Evolutionary conservation across 2,329 filamentous ascomycete species (phyloP).

Genomic region (Penicillium digitatum): DNA sequence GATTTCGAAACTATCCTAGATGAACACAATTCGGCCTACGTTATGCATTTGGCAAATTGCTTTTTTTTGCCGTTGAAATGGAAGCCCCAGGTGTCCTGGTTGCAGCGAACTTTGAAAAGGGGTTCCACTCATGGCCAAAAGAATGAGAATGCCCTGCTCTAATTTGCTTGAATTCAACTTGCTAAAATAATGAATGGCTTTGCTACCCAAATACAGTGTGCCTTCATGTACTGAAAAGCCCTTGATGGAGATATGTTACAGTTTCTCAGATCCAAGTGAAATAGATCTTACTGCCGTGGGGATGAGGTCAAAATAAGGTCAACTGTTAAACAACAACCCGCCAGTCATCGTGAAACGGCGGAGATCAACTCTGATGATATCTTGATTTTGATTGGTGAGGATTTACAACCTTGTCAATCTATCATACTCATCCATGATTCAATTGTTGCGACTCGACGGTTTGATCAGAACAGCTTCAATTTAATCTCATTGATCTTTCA

Average conservation of each 20-base stretch:
- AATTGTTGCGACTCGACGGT: background rate
- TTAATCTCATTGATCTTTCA: background rate
- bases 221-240: no score
- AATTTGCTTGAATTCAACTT: background rate
- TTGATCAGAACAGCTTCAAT: background rate
- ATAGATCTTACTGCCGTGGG: background rate
- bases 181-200: background rate
- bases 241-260: no score
- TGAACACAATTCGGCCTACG: background rate
- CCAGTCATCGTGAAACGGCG: background rate
- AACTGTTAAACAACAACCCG: background rate
- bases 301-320: background rate
- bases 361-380: background rate
- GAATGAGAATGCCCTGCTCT: background rate
- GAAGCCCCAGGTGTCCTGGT: background rate
- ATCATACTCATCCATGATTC: background rate
- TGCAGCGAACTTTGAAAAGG: background rate
- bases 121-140: no score
- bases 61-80: background rate
- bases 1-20: background rate
- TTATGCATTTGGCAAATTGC: background rate
- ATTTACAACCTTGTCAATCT: background rate
- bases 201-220: no score
- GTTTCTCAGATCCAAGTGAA: background rate
- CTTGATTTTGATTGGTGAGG: background rate